These are phyloP conservation scores for Laguncularia racemosa DNA, from an alignment of 345 rosid species.

Conservation along the genomic window DNA sequence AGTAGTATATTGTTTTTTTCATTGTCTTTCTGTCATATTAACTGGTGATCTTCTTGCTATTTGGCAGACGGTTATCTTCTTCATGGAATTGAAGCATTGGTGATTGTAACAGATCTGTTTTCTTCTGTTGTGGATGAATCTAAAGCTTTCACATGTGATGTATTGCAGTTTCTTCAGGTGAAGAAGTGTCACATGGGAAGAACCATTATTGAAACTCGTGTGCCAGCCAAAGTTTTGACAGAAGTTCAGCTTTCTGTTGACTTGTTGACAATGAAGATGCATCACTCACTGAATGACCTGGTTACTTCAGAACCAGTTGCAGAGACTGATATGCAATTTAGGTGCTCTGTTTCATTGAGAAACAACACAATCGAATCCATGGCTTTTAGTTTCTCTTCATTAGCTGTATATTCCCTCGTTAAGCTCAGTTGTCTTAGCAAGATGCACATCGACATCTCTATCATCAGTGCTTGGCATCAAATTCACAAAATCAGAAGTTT, in stretches of 20 bases:
- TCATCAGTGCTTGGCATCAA: slow-evolving; percentile 40
- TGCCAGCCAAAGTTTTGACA: slow-evolving; percentile 23
- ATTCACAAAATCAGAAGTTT: slow-evolving; percentile 30
- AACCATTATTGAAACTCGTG: slow-evolving; percentile 20
- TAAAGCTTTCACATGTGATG: slow-evolving; percentile 46
- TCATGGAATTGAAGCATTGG: slow-evolving; percentile 49
- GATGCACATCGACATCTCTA: slow-evolving; percentile 32
- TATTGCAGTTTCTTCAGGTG: slow-evolving; percentile 41
- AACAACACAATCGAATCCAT: slow-evolving; percentile 33
- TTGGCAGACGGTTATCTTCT: slow-evolving; percentile 43
- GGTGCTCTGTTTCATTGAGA: slow-evolving; percentile 46
- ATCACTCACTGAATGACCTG: slow-evolving; percentile 26
- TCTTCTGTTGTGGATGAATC: slow-evolving; percentile 48
- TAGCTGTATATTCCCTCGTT: slow-evolving; percentile 42
- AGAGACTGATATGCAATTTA: slow-evolving; percentile 48
- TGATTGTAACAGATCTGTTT: slow-evolving; percentile 53
- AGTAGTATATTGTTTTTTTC: slow-evolving; percentile 6
- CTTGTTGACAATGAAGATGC: slow-evolving; percentile 34
- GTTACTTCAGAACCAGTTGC: slow-evolving; percentile 43
- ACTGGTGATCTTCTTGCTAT: slow-evolving; percentile 7
- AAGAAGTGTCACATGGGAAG: slow-evolving; percentile 34
- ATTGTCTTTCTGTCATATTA: slow-evolving; percentile 3
- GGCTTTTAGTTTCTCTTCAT: slow-evolving; percentile 39
- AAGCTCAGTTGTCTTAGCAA: slow-evolving; percentile 48
- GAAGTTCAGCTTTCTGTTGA: slow-evolving; percentile 47